Evolutionary conservation across 2,329 filamentous ascomycete species (phyloP), one percentile per base, ranked within the genome.

Genomic region (Ophiostoma fasciatum): DNA sequence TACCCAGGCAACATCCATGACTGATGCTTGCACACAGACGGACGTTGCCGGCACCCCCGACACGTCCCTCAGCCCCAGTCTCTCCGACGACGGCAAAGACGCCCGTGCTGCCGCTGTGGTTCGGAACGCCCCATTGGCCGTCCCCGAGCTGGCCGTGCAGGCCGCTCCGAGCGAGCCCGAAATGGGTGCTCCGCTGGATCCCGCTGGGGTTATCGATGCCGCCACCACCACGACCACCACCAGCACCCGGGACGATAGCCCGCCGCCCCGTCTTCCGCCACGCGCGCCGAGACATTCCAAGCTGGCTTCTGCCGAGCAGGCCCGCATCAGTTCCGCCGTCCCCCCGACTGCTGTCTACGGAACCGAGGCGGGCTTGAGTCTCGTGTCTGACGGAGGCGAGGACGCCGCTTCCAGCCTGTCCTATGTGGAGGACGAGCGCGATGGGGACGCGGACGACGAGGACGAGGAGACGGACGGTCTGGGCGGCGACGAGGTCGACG

Each of bases 1-100:
- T 49, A 79, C 75, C 14, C 77, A 80, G 48, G 68, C 73, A 43
- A 79, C 71, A 15, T 75, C 76, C 19, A 72, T 79, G 53, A 90
- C 80, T 9, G 74, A 78, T 44, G 74, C 76, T 19, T 71, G 63
- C 27, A 78, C 73, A 2, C 78, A 79, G 54, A 78, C 73, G 14
- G 66, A 67, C 26, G 58, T 59, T n/a, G 53, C 56, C 43, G 64
- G 51, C 43, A 74, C 60, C 41, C 65, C 68, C 37, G 63, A 59
- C 46, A 75, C 62, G 39, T 71, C 61, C 17, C 71, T 63, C 36
- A 76, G 61, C 54, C 63, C 61, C 4, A 62, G 61, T 14, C 64
- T 63, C 41, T 47, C 44, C 5, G 70, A 66, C 46, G 66, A 71
- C 35, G 66, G 63, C 9, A 57, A 57, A 18, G 58, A 60, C 33